Percentiles rank a stretch among this genome's conserved stretches.
Evolutionary conservation across 2,329 filamentous ascomycete genomes (phyloP).

Genomic region (Fusarium goolgardi): DNA sequence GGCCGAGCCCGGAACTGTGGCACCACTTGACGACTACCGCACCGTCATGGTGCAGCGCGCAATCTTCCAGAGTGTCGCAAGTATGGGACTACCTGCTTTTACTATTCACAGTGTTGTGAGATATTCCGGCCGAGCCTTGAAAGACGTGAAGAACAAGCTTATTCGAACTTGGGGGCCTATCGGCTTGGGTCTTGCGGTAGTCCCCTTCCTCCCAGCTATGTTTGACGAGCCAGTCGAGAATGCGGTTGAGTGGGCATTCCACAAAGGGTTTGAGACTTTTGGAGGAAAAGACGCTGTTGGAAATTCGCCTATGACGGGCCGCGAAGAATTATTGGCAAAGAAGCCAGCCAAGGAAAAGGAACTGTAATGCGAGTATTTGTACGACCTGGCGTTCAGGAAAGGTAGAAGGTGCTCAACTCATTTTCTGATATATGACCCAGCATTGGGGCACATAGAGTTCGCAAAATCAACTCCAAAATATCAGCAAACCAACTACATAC

Average conservation of each 20-base stretch:
- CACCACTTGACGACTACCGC: constrained; percentile 88
- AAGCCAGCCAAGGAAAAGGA: constrained; percentile 60
- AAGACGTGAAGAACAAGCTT: constrained; percentile 78
- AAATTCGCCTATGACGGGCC: constrained; percentile 64
- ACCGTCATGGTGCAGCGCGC: constrained; percentile 91
- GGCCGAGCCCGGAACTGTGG: constrained; percentile 57
- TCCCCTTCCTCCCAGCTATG: constrained; percentile 84
- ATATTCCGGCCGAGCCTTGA: constrained; percentile 89
- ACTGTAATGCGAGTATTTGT: constrained; percentile 47
- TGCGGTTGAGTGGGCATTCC: constrained; percentile 90
- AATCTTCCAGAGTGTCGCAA: constrained; percentile 89
- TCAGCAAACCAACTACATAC: neutral
- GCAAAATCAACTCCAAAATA: neutral
- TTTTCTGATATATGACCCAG: constrained; percentile 15
- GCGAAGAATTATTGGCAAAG: constrained; percentile 55
- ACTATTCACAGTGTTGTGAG: constrained; percentile 93
- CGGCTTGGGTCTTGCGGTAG: constrained; percentile 79
- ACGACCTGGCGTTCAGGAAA: constrained; percentile 30
- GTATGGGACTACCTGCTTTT: constrained; percentile 93
- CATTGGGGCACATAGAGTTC: constrained; percentile 1
- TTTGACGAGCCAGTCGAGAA: constrained; percentile 95
- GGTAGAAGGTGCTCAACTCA: constrained; percentile 42
- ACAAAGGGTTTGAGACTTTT: constrained; percentile 79
- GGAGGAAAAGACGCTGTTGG: constrained; percentile 72
- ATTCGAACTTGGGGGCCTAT: constrained; percentile 91